A percentile compares a stretch with the other conserved stretches of the same genome.
Evolutionary conservation across 495 filamentous ascomycete species (phyloP).

Genomic region (Thermochaetoides thermophila): DNA sequence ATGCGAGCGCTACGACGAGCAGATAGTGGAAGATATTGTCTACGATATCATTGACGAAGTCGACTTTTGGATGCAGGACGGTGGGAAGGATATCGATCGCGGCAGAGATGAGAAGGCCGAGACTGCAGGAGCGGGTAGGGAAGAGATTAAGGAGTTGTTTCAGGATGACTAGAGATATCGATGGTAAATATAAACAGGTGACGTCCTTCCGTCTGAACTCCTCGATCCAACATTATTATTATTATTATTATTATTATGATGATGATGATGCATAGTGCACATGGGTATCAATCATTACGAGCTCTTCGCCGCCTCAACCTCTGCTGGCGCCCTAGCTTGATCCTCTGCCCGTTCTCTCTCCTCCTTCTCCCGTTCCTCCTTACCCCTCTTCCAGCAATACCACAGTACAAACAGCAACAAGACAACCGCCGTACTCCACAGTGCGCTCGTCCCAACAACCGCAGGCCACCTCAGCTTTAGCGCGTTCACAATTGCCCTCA

Average conservation of each 20-base stretch:
- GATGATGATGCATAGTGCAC: too few species aligned
- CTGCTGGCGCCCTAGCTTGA: not conserved
- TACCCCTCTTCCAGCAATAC: conserved; percentile 93
- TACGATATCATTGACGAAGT: conserved; percentile 90
- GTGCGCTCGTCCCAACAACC: conserved; percentile 67
- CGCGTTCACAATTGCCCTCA: conserved; percentile 75
- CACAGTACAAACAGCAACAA: conserved; percentile 81
- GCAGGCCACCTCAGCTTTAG: conserved; percentile 73
- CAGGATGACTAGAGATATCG: conserved; percentile 54
- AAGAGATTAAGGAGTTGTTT: conserved; percentile 49
- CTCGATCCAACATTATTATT: too few species aligned
- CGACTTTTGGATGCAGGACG: conserved; percentile 60
- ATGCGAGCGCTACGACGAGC: conserved; percentile 74
- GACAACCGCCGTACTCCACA: conserved; percentile 74
- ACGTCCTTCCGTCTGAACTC: too few species aligned
- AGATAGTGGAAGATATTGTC: conserved; percentile 86
- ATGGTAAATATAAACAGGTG: too few species aligned
- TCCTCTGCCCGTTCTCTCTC: conserved; percentile 24
- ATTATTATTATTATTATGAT: too few species aligned
- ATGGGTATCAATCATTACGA: too few species aligned
- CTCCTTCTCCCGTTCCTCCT: conserved; percentile 63
- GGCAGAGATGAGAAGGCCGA: conserved; percentile 25
- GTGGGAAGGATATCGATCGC: conserved; percentile 29
- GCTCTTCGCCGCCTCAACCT: too few species aligned
- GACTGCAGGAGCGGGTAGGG: conserved; percentile 25